Evolutionary conservation across 1,284 basidiomycete species (phyloP).

Genomic region (Vanrija sp.): DNA sequence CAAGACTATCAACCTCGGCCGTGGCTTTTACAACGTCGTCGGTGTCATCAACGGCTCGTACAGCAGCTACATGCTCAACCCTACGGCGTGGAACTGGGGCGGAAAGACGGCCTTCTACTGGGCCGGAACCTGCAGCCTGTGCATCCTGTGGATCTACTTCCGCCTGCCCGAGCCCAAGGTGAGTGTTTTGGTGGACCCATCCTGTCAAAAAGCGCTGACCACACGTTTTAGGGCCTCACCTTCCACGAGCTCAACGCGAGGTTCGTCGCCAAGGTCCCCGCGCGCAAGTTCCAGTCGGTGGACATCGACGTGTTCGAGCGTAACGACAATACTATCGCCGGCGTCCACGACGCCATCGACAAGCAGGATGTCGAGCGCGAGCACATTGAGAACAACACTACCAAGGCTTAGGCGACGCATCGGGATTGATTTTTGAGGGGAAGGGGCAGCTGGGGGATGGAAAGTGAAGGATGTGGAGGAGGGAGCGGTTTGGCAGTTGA

Average conservation of each 20-base stretch:
- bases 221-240: slow-evolving; percentile 28
- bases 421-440: too few relatives aligned
- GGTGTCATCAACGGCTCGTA: slow-evolving; percentile 2
- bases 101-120: slow-evolving; percentile 27
- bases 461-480: too few relatives aligned
- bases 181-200: too few relatives aligned
- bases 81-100: slow-evolving; percentile 34
- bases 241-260: slow-evolving; percentile 5
- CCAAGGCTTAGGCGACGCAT: too few relatives aligned
- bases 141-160: slow-evolving; percentile 30
- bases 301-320: too few relatives aligned
- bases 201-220: too few relatives aligned
- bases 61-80: slow-evolving; percentile 36
- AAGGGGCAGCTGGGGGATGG: too few relatives aligned
- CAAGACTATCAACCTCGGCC: slow-evolving; percentile 51
- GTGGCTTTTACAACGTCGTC: slow-evolving; percentile 46
- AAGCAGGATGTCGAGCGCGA: not conserved
- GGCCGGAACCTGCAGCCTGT: slow-evolving; percentile 16
- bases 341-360: not conserved
- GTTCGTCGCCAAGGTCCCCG: not conserved
- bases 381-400: too few relatives aligned
- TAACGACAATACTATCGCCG: not conserved
- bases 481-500: too few relatives aligned
- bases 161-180: slow-evolving; percentile 47
- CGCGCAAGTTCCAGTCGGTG: not conserved